Percentiles rank a stretch among this genome's conserved stretches.
phyloP scores from a whole-genome alignment of 2,329 filamentous ascomycete genomes.

The Fusarium secorum region DNA sequence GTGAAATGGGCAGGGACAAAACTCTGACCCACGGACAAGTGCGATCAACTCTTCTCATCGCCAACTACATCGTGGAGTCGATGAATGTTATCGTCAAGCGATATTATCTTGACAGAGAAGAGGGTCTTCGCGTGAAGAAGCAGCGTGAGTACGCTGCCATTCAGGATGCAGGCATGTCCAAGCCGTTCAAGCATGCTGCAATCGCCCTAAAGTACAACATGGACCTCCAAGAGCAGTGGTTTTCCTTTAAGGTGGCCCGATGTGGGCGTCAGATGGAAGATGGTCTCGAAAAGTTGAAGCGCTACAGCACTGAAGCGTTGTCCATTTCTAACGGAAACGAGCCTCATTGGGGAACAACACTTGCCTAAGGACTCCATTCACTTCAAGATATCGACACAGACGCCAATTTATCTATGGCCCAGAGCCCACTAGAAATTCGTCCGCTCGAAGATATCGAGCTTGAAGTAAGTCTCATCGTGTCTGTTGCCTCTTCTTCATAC shows the following conservation, averaged over 20 bases:
- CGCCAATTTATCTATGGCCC: background rate
- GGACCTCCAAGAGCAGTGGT: background rate
- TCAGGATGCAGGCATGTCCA: background rate
- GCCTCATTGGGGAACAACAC: background rate
- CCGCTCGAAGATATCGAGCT: background rate
- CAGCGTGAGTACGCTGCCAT: constrained; percentile 2
- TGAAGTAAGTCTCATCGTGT: background rate
- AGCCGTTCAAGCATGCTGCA: background rate
- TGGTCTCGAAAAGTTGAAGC: constrained; percentile 13
- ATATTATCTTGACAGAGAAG: constrained; percentile 9
- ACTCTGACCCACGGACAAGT: background rate
- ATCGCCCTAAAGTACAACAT: background rate
- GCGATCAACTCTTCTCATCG: background rate
- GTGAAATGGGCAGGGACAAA: background rate
- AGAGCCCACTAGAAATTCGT: background rate
- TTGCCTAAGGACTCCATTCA: background rate
- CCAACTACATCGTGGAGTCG: background rate
- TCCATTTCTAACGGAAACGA: background rate
- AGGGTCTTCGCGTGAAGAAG: background rate
- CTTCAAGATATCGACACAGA: background rate
- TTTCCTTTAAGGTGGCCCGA: background rate
- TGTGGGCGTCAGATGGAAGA: background rate
- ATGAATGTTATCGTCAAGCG: background rate
- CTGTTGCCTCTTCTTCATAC: background rate
- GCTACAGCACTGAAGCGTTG: background rate